Base-by-base conservation (phyloP, 805 yeast genomes). In the Zygoascus biomembranicola region DNA sequence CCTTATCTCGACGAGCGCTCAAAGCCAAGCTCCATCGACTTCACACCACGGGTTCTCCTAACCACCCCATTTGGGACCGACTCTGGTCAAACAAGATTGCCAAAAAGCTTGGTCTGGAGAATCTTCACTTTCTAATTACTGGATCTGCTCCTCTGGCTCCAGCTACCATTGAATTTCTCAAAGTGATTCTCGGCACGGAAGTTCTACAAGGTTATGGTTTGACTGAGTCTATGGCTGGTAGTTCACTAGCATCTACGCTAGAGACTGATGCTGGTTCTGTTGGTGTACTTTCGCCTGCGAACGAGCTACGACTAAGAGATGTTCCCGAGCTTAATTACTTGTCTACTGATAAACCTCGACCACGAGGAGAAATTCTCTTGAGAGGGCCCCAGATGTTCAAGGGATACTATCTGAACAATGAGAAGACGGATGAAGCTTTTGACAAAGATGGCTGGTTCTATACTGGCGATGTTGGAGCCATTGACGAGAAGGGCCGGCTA, bases 101-200 rank as follows among this genome's bases (percentile, higher is more conserved):
- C 48, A 61, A 64, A 51, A 72, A 73, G 37, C 62, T 79, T n/a
- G 84, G 84, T 1, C 72, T 80, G 55, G 73, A 70, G 32, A 75
- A 76, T 48, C 59, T 72, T 39, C 65, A 69, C 18, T 67, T 68
- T 54, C 54, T 76, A 28, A 65, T 76, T 39, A 69, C 76, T 31
- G 88, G 92, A 26, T 82, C 87, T 32, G 90, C 92, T 2, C 92
- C 94, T 26, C 74, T 85, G 57, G 73, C 86, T 32, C 75, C 77
- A 16, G 82, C 77, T 43, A 82, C 89, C 1, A 72, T 84, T 43
- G 69, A 71, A 54, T 85, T 83, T 64, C 67, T 86, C 61, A 77
- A 81, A 61, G 81, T 82, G n/a, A 74, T 82, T 1, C 73, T 86
- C 51, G 79, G 78, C 56, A 66, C 78, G 53, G 71, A 76, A n/a